Evolutionary conservation across 192 early-diverging fungal species (phyloP), one percentile per base, ranked within the genome.

Genomic region (Phycomyces nitens): DNA sequence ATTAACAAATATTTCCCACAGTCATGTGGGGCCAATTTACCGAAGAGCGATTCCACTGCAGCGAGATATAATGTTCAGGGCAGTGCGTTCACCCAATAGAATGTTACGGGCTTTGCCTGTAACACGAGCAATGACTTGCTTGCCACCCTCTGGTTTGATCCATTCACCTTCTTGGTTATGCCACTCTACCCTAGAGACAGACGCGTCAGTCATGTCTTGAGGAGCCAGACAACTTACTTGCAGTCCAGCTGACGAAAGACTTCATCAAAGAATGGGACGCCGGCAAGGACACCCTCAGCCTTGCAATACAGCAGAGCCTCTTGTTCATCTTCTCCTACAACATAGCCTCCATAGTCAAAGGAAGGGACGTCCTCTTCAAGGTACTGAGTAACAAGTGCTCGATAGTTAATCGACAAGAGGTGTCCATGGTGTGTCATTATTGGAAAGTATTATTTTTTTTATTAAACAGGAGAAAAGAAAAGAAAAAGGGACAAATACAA

Each of bases 271-370:
- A 99, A 99, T 27, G 96, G 96, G 9, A 91, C 84, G 42, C 96
- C 96, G 12, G 96, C 95, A 10, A 99, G 72, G 20, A 95, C 88
- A 53, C 96, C 96, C 62, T 82, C 70, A 22, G 89, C 83, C 74
- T 99, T 99, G 69, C 92, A 91, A 66, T 83, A 95, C 11, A 99
- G 78, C 18, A 89, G 83, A 10, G 95, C 96, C 11, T 76, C 76
- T 70, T 96, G 84, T 8, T 84, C 83, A 14, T 84, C 80, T 68
- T 95, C 89, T 63, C 95, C 94, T 23, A 99, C 96, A 22, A 99
- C 96, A 64, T 86, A 97, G 57, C 96, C 96, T 38, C 96, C 96
- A 72, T 94, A 97, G 76, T 99, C 96, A 72, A 99, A 97, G 16
- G 92, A 94, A 6, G 96, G 94, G n/a, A 91, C 90, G 76, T 99